Conservation (phyloP, 805 yeast species). For the Hanseniaspora hatyaiensis region DNA sequence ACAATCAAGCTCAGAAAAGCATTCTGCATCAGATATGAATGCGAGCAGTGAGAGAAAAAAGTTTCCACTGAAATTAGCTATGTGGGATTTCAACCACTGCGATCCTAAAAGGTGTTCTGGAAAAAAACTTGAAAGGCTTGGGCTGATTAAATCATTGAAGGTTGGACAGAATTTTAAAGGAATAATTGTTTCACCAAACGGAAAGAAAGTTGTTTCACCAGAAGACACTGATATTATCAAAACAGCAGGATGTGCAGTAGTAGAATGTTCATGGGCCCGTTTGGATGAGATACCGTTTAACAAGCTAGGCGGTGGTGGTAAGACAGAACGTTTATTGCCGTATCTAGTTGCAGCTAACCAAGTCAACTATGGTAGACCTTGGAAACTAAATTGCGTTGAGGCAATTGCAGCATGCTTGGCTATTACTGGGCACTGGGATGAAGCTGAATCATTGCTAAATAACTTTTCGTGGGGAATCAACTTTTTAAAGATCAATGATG, state of each 20-base stretch:
- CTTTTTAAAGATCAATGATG: slow-evolving; percentile 71
- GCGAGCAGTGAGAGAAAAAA: slow-evolving; percentile 23
- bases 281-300: slow-evolving; percentile 91
- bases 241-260: slow-evolving; percentile 84
- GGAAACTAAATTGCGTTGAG: slow-evolving; percentile 92
- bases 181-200: slow-evolving; percentile 84
- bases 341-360: slow-evolving; percentile 93
- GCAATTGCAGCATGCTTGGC: slow-evolving; percentile 96
- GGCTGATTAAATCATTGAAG: slow-evolving; percentile 62
- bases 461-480: slow-evolving; percentile 92
- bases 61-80: slow-evolving; percentile 79
- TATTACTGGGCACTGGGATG: slow-evolving; percentile 78
- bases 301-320: slow-evolving; percentile 94
- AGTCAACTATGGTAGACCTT: slow-evolving; percentile 91
- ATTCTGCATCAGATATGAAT: slow-evolving; percentile 25
- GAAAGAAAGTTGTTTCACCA: slow-evolving; percentile 81
- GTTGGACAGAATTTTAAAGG: slow-evolving; percentile 94
- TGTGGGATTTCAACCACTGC: slow-evolving; percentile 99
- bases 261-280: slow-evolving; percentile 97
- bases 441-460: slow-evolving; percentile 67
- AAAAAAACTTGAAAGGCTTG: slow-evolving; percentile 79
- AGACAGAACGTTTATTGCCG: slow-evolving; percentile 74
- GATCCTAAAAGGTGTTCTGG: slow-evolving; percentile 97
- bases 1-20: too few species aligned
- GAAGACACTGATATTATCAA: slow-evolving; percentile 69